phyloP scores from a whole-genome alignment of 2,329 filamentous ascomycete species.

The Colletotrichum euphorbiae region DNA sequence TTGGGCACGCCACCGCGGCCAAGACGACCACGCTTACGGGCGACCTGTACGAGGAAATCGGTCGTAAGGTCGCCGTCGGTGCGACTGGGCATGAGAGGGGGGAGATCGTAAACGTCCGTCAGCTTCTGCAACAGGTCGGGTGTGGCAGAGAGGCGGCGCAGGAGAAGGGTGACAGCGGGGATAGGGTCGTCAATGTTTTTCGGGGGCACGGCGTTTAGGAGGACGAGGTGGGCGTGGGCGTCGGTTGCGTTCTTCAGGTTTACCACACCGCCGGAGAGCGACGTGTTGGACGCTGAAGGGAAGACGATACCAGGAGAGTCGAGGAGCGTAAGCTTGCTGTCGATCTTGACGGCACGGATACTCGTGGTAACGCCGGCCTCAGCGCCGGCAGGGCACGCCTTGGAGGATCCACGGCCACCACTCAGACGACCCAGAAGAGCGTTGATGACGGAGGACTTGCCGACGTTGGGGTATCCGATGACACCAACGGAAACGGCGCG shows the following conservation, averaged over 20 bases:
- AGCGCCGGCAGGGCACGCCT: conserved; percentile 86
- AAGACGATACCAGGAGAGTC: conserved; percentile 97
- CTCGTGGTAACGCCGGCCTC: conserved; percentile 93
- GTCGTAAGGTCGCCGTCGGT: conserved; percentile 81
- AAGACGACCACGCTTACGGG: conserved; percentile 88
- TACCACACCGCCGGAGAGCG: conserved; percentile 54
- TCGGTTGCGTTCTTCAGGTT: conserved; percentile 72
- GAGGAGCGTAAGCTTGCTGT: conserved; percentile 92
- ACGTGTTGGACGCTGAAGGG: conserved; percentile 69
- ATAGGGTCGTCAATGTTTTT: conserved; percentile 95
- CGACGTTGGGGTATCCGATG: conserved; percentile 95
- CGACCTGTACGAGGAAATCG: conserved; percentile 95
- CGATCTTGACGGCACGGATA: conserved; percentile 90
- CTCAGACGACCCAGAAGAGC: conserved; percentile 83
- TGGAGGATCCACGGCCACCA: conserved; percentile 69
- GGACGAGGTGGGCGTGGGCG: conserved; percentile 85
- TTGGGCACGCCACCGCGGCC: conserved; percentile 93
- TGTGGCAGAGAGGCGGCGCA: conserved; percentile 81
- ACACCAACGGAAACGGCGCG: conserved; percentile 91
- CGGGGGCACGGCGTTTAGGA: conserved; percentile 91
- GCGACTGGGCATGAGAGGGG: conserved; percentile 76
- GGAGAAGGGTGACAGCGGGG: conserved; percentile 85
- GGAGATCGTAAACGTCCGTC: conserved; percentile 84
- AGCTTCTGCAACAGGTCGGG: conserved; percentile 82
- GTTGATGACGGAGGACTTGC: conserved; percentile 97